These are phyloP conservation scores for Elaeis guineensis DNA, from an alignment of 176 grass and related monocot species.

Conservation along the genomic window DNA sequence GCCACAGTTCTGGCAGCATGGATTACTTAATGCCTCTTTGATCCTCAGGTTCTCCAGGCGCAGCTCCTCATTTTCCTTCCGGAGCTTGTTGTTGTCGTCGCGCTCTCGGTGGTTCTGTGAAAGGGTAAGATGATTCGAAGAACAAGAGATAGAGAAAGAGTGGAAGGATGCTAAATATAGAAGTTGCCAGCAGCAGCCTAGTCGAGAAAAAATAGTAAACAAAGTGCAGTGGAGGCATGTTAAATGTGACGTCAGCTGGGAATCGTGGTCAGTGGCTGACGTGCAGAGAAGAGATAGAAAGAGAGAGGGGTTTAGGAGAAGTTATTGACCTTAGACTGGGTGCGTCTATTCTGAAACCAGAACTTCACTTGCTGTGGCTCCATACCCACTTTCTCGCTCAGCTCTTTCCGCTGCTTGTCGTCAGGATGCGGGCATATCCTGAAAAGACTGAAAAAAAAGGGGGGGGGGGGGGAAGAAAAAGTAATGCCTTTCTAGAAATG, in stretches of 20 bases:
- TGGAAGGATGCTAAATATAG: background rate
- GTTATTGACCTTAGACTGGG: constrained; percentile 17
- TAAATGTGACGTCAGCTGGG: background rate
- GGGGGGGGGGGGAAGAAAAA: background rate
- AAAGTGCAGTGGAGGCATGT: no score
- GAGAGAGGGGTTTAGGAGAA: background rate
- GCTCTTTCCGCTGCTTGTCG: constrained; percentile 19
- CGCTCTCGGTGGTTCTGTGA: constrained; percentile 27
- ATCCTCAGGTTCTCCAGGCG: constrained; percentile 30
- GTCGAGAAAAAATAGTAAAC: no score
- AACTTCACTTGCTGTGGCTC: constrained; percentile 26
- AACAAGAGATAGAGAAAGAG: background rate
- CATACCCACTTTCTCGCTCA: constrained; percentile 8
- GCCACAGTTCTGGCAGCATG: constrained; percentile 24
- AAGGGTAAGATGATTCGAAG: background rate
- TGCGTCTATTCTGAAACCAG: constrained; percentile 35
- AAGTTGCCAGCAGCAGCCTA: no score
- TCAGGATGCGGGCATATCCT: constrained; percentile 22
- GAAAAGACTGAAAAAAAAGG: constrained; percentile 4
- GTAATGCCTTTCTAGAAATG: no score
- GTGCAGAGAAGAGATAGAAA: background rate
- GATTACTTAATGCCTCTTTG: background rate
- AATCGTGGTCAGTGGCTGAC: background rate
- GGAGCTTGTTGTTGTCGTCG: constrained; percentile 47
- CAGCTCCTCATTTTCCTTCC: constrained; percentile 43